Conservation (phyloP, 2,329 filamentous ascomycete species). For the Helotiales sp. region DNA sequence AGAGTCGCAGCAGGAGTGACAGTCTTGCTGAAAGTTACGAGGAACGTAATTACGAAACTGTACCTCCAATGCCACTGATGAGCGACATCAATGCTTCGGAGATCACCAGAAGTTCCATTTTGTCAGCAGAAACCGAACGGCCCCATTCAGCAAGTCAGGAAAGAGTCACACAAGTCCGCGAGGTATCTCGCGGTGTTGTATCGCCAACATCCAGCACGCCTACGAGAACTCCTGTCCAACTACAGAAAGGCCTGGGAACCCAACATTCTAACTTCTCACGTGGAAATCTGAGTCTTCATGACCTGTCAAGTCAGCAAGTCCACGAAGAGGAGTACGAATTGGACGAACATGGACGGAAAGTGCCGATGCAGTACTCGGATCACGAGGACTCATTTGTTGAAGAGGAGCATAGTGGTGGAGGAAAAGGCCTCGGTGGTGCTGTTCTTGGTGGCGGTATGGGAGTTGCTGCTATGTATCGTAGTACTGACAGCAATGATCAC, state of each 20-base stretch:
- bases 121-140: conserved; percentile 79
- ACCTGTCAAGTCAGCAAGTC: conserved; percentile 51
- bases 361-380: conserved; percentile 38
- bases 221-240: conserved; percentile 61
- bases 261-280: conserved; percentile 58
- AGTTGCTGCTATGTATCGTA: conserved; percentile 45
- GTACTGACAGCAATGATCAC: conserved; percentile 34
- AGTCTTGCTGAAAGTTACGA: conserved; percentile 57
- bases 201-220: conserved; percentile 67
- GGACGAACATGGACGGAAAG: conserved; percentile 43
- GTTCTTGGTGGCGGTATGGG: conserved; percentile 46
- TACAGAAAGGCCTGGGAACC: conserved; percentile 66
- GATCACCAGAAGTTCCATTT: conserved; percentile 83
- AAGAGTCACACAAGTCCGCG: conserved; percentile 59
- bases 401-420: conserved; percentile 42
- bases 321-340: conserved; percentile 43
- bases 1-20: conserved; percentile 52
- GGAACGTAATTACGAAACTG: conserved; percentile 58
- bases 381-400: conserved; percentile 36
- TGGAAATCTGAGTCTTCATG: conserved; percentile 54
- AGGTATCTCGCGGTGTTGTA: conserved; percentile 64
- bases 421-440: conserved; percentile 37
- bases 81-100: conserved; percentile 88
- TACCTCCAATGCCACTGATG: conserved; percentile 83
- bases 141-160: conserved; percentile 71